Evolutionary conservation across 495 filamentous ascomycete species (phyloP).

Genomic region (Talaromyces thailandensis): DNA sequence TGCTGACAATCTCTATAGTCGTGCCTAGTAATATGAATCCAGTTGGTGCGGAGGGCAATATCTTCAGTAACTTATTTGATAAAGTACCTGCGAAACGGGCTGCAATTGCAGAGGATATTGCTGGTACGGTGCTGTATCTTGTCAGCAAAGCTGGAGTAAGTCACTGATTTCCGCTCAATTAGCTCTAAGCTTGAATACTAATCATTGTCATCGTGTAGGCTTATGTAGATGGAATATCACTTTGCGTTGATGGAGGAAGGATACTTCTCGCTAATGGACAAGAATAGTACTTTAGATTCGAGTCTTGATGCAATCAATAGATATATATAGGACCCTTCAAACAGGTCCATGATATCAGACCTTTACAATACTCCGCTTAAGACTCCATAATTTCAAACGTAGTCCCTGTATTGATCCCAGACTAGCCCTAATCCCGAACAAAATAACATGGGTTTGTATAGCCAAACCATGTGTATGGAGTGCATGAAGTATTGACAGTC

Average conservation of each 20-base stretch:
- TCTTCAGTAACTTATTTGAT: conserved; percentile 33
- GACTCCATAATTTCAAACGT: neutral
- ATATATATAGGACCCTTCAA: no score
- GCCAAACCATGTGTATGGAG: neutral
- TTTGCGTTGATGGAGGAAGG: conserved; percentile 29
- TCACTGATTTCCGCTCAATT: neutral
- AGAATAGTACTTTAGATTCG: conserved; percentile 11
- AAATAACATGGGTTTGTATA: neutral
- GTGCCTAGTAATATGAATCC: conserved; percentile 41
- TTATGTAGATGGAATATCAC: conserved; percentile 28
- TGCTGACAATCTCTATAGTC: conserved; percentile 13
- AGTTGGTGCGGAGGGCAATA: conserved; percentile 30
- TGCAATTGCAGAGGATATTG: conserved; percentile 28
- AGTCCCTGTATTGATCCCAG: neutral
- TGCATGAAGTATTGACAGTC: neutral
- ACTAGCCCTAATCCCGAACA: neutral
- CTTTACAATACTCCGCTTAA: neutral
- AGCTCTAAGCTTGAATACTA: neutral
- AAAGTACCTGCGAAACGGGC: conserved; percentile 35
- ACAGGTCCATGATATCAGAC: neutral
- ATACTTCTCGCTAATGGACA: conserved; percentile 30
- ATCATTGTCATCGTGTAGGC: conserved; percentile 11
- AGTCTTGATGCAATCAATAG: neutral
- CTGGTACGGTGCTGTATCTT: conserved; percentile 30
- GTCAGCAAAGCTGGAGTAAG: conserved; percentile 31